phyloP scores from a whole-genome alignment of 2,329 filamentous ascomycete genomes.

The Venturiaceae sp. region DNA sequence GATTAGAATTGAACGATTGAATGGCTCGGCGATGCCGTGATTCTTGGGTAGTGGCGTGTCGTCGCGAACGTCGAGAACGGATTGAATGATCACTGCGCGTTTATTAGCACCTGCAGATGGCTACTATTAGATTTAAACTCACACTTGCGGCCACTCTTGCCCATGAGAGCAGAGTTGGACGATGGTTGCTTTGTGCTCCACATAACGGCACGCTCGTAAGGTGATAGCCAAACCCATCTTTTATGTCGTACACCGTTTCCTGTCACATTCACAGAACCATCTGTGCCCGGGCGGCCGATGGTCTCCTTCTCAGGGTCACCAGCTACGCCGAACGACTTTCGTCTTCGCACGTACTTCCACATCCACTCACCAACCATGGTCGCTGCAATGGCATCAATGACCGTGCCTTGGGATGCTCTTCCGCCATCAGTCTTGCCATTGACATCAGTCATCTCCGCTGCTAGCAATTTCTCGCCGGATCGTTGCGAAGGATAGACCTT shows the following conservation, averaged over 20 bases:
- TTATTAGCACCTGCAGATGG: conserved; percentile 19
- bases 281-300: conserved; percentile 44
- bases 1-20: conserved; percentile 91
- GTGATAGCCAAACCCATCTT: conserved; percentile 96
- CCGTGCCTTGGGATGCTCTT: conserved; percentile 47
- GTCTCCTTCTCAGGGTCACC: conserved; percentile 37
- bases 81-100: conserved; percentile 75
- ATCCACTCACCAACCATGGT: conserved; percentile 99
- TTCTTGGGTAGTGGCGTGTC: conserved; percentile 78
- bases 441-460: neutral
- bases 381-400: conserved; percentile 94
- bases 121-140: conserved; percentile 37
- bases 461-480: conserved; percentile 6
- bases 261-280: conserved; percentile 55
- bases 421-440: neutral
- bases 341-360: conserved; percentile 79
- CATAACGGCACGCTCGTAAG: conserved; percentile 90
- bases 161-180: conserved; percentile 76
- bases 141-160: conserved; percentile 92
- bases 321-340: conserved; percentile 80
- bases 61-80: conserved; percentile 93
- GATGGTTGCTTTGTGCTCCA: conserved; percentile 98
- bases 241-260: conserved; percentile 68
- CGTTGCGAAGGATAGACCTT: conserved; percentile 30
- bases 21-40: conserved; percentile 45